Evolutionary conservation across 192 early-diverging fungal species (phyloP).

Genomic region (Coemansia sp.): DNA sequence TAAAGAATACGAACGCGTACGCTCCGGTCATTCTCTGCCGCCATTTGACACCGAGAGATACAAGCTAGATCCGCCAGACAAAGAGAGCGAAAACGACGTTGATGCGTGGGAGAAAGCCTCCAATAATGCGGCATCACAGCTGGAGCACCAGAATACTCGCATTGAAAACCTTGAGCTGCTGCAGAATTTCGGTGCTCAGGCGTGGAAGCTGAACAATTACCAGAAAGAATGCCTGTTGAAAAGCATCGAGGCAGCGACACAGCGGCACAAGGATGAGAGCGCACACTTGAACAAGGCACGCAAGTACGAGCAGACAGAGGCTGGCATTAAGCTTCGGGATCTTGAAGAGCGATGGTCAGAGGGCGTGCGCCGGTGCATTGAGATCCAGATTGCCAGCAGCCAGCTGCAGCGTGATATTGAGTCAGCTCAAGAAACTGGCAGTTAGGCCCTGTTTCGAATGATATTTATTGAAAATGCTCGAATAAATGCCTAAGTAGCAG

Average conservation of each 20-base stretch:
- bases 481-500: no score
- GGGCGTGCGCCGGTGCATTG: conserved; percentile 35
- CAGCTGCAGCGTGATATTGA: not conserved
- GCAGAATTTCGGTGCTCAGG: conserved; percentile 48
- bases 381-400: conserved; percentile 43
- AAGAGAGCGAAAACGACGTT: not conserved
- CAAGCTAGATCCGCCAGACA: conserved; percentile 34
- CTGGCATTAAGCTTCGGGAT: conserved; percentile 23
- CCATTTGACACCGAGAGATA: conserved; percentile 37
- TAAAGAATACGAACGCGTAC: conserved; percentile 48
- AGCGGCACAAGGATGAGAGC: conserved; percentile 15
- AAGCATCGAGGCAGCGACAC: conserved; percentile 20
- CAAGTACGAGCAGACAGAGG: conserved; percentile 43
- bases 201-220: conserved; percentile 47
- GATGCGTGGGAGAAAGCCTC: conserved; percentile 30
- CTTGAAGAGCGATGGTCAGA: conserved; percentile 36
- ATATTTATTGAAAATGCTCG: no score
- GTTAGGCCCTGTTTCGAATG: no score
- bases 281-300: conserved; percentile 35
- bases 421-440: no score
- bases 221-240: conserved; percentile 36
- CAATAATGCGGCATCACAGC: conserved; percentile 45
- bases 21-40: conserved; percentile 18
- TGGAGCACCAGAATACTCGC: conserved; percentile 46
- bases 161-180: conserved; percentile 45